Evolutionary conservation across 2,329 filamentous ascomycete genomes (phyloP).

Genomic region (Ophiostoma triangulosporum): DNA sequence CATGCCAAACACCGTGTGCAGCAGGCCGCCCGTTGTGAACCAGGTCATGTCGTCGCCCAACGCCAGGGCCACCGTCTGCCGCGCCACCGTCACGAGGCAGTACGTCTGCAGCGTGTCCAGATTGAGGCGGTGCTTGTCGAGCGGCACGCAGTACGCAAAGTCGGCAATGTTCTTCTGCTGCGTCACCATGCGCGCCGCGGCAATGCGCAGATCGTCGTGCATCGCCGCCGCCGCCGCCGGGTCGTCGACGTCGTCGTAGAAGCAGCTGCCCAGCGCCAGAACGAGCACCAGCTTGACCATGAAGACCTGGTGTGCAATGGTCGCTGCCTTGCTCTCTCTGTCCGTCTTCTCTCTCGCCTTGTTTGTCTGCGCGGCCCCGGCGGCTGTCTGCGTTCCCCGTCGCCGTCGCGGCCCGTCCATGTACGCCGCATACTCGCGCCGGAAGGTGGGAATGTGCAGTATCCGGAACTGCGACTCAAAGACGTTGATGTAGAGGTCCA

Average conservation of each 20-base stretch:
- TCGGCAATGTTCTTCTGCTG: constrained; percentile 1
- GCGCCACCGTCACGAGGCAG: constrained; percentile 12
- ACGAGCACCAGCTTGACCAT: constrained; percentile 33
- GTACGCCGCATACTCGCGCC: constrained; percentile 33
- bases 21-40: constrained; percentile 34
- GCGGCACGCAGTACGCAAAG: constrained; percentile 6
- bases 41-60: constrained; percentile 35
- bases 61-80: constrained; percentile 24
- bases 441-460: constrained; percentile 40
- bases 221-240: not conserved
- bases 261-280: constrained; percentile 30
- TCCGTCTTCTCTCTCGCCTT: not conserved
- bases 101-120: constrained; percentile 13
- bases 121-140: constrained; percentile 12
- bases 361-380: not conserved
- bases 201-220: constrained; percentile 8
- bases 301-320: constrained; percentile 22
- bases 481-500: constrained; percentile 38
- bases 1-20: constrained; percentile 44
- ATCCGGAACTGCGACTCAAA: constrained; percentile 41
- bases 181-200: constrained; percentile 8
- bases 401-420: constrained; percentile 23
- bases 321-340: not conserved
- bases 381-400: too few species aligned
- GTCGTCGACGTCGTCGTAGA: constrained; percentile 23